These are phyloP conservation scores for Fabrea salina DNA, from an alignment of 169 alveolate species.

Conservation along the genomic window DNA sequence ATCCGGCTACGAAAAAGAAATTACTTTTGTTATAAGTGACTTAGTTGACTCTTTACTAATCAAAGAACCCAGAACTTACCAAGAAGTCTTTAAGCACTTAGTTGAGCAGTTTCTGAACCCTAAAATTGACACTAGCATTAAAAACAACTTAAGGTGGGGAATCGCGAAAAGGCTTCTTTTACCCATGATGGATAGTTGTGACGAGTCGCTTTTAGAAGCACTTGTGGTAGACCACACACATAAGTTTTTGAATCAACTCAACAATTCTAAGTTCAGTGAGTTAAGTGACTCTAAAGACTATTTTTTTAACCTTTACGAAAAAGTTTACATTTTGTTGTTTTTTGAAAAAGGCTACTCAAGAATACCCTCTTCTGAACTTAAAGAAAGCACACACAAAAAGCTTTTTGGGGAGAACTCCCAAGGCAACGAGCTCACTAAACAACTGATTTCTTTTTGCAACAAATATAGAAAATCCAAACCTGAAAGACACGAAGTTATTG, in stretches of 20 bases:
- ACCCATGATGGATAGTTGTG: slow-evolving; percentile 29
- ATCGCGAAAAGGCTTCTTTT: slow-evolving; percentile 37
- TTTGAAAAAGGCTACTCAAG: slow-evolving; percentile 29
- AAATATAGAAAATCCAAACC: slow-evolving; percentile 15
- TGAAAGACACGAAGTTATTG: not conserved
- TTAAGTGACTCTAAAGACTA: slow-evolving; percentile 25
- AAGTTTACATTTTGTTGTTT: slow-evolving; percentile 29
- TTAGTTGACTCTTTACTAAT: not conserved
- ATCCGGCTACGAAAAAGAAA: not conserved
- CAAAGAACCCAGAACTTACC: not conserved
- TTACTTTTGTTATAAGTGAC: not conserved
- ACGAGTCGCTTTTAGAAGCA: slow-evolving; percentile 8
- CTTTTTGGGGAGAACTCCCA: slow-evolving; percentile 39
- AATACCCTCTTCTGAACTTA: slow-evolving; percentile 1
- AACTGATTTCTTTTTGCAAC: slow-evolving; percentile 32
- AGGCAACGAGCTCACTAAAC: slow-evolving; percentile 56
- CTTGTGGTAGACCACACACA: slow-evolving; percentile 33
- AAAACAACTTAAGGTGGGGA: slow-evolving; percentile 46
- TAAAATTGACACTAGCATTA: slow-evolving; percentile 31
- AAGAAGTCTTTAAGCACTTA: not conserved
- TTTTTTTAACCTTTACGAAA: slow-evolving; percentile 32
- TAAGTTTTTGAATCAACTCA: not conserved
- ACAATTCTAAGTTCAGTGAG: not conserved
- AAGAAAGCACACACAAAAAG: slow-evolving; percentile 33
- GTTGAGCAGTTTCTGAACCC: not conserved